These are phyloP conservation scores for Neonectria faginata DNA, from an alignment of 2,329 filamentous ascomycete species.

Conservation along the genomic window DNA sequence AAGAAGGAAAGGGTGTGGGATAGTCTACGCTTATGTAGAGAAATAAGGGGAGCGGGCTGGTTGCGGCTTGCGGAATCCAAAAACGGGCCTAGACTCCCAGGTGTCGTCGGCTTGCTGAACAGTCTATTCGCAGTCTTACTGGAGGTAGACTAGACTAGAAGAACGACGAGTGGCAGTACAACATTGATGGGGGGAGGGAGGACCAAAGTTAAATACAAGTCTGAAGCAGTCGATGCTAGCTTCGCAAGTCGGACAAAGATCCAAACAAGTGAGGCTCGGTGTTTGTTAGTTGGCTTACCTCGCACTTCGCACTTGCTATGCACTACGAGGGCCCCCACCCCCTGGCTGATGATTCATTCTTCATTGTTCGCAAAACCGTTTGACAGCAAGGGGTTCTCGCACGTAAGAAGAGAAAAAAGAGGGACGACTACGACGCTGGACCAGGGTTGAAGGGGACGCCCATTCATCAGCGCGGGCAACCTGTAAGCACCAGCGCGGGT, in stretches of 20 bases:
- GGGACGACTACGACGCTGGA: not conserved
- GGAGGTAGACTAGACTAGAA: not conserved
- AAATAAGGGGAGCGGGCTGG: not conserved
- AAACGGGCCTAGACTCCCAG: conserved; percentile 1
- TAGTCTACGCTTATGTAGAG: not conserved
- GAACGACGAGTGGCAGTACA: not conserved
- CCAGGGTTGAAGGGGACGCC: not conserved
- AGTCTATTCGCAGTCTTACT: not conserved
- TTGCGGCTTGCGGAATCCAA: not conserved
- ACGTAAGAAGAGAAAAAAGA: no score
- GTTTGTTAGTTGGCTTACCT: not conserved
- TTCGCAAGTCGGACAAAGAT: not conserved
- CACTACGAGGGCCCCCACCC: not conserved
- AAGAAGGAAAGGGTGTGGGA: not conserved
- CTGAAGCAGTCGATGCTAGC: not conserved
- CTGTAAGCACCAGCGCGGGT: no score
- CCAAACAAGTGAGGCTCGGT: not conserved
- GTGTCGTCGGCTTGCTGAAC: not conserved
- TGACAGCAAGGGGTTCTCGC: not conserved
- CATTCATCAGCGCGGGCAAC: no score
- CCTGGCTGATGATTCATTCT: not conserved
- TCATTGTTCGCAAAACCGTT: no score
- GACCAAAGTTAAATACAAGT: conserved; percentile 9
- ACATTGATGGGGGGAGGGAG: not conserved
- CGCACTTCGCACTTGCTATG: conserved; percentile 15